Base-by-base conservation (phyloP, 257 asterid species). In the Solanum ossicruentum region DNA sequence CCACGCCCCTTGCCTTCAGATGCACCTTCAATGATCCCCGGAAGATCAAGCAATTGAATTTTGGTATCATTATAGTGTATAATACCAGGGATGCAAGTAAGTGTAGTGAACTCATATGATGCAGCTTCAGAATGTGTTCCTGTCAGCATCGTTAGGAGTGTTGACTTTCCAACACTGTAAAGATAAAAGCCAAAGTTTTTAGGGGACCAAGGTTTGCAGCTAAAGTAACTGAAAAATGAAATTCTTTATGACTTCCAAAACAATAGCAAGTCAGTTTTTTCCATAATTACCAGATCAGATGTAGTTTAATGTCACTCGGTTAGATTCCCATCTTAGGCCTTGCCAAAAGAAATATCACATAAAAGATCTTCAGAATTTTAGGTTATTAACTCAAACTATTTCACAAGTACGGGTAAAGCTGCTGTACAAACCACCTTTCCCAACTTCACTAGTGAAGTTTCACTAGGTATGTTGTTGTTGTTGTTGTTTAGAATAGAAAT, bases 1-100 rank as follows among this genome's bases (percentile, higher is more conserved):
- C 99, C 99, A 89, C 99, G 99, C 79, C 99, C 99, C 91, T 96
- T 96, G 86, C 99, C 99, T 91, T 96, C 99, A 69, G 99, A 93
- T 61, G 99, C 99, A 69, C 99, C 99, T 88, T 96, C 99, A 52
- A 96, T 96, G 87, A 96, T 96, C 87, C 99, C 99, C 72, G 98
- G 99, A 89, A 96, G 99, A 94, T 96, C 99, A 58, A 96, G 99
- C 86, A 96, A 85, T 93, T 96, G 99, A 85, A 96, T 94, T 91
- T 96, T 96, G 82, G 99, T 96, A 84, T 93, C 99, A 71, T 96
- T 96, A 72, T 96, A 96, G 92, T 96, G 94, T 86, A 96, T 96
- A 85, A 96, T 93, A 65, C 99, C 99, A 21, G 99, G 99, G 87
- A 96, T 96, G 89, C 98, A 96, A 83, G 99, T 96, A 87, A 96